phyloP scores from a whole-genome alignment of 2,329 filamentous ascomycete genomes.

The Chaetomium sp. region DNA sequence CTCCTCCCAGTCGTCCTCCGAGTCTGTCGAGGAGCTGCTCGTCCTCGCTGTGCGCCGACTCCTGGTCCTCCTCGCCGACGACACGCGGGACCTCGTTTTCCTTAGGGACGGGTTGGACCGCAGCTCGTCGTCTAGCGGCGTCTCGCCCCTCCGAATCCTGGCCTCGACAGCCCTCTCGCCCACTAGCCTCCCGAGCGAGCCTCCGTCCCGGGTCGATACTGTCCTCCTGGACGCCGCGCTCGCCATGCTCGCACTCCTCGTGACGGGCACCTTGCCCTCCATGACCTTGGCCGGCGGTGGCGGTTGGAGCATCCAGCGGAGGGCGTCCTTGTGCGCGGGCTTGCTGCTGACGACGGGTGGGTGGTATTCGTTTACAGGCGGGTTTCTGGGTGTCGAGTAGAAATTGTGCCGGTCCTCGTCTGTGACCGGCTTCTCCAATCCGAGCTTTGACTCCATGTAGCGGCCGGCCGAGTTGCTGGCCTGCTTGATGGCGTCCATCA shows the following conservation, averaged over 20 bases:
- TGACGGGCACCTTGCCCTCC: constrained; percentile 78
- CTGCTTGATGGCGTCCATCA: constrained; percentile 61
- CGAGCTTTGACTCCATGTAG: constrained; percentile 55
- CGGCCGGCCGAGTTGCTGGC: constrained; percentile 59
- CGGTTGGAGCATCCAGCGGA: constrained; percentile 90
- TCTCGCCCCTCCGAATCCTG: constrained; percentile 49
- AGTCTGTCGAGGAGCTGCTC: constrained; percentile 36
- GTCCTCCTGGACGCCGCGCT: constrained; percentile 54
- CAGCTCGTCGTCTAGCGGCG: constrained; percentile 35
- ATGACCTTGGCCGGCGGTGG: constrained; percentile 88
- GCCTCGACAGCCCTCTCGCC: constrained; percentile 51
- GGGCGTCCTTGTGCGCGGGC: constrained; percentile 68
- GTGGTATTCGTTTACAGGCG: constrained; percentile 82
- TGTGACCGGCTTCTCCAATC: constrained; percentile 56
- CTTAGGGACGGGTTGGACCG: constrained; percentile 29
- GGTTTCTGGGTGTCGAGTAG: constrained; percentile 63
- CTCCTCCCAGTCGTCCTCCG: constrained; percentile 34
- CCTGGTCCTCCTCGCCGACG: constrained; percentile 32
- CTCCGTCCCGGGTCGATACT: constrained; percentile 44
- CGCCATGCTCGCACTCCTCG: constrained; percentile 60
- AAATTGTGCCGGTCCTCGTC: constrained; percentile 58
- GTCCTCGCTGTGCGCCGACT: constrained; percentile 36
- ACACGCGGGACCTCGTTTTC: constrained; percentile 33
- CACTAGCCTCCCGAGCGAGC: constrained; percentile 48
- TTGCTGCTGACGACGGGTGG: constrained; percentile 80